These are phyloP conservation scores for Paecilomyces sp. DNA, from an alignment of 2,329 filamentous ascomycete genomes.

Conservation along the genomic window DNA sequence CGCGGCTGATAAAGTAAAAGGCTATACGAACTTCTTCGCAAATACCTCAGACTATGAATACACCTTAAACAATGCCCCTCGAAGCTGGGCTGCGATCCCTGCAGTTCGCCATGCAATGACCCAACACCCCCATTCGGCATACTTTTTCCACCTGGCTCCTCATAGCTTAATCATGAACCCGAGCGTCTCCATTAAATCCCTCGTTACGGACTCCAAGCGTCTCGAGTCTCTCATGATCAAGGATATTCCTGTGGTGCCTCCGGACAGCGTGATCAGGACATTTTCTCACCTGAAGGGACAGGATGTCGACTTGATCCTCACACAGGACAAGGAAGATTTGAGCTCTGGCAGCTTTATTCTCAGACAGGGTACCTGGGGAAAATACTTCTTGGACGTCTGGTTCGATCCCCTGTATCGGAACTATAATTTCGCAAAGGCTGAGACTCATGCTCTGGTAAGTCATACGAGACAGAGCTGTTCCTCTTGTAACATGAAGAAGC, in stretches of 20 bases:
- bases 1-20: conserved; percentile 38
- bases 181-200: conserved; percentile 57
- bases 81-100: conserved; percentile 61
- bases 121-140: conserved; percentile 66
- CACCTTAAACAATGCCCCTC: conserved; percentile 33
- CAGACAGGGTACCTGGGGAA: conserved; percentile 79
- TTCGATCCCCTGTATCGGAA: conserved; percentile 88
- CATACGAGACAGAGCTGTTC: neutral
- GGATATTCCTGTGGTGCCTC: conserved; percentile 80
- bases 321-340: conserved; percentile 77
- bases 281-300: conserved; percentile 72
- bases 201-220: conserved; percentile 59
- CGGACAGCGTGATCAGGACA: conserved; percentile 94
- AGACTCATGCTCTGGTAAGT: conserved; percentile 79
- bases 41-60: conserved; percentile 63
- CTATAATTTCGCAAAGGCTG: conserved; percentile 95
- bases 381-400: conserved; percentile 91
- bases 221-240: conserved; percentile 77
- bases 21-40: conserved; percentile 80
- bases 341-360: conserved; percentile 72
- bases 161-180: conserved; percentile 87
- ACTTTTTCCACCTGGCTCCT: conserved; percentile 81
- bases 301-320: conserved; percentile 73
- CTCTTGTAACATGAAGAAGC: neutral
- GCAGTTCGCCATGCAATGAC: conserved; percentile 85